phyloP scores from a whole-genome alignment of 108 stramenopile species.

The Discostella stelligeroides region DNA sequence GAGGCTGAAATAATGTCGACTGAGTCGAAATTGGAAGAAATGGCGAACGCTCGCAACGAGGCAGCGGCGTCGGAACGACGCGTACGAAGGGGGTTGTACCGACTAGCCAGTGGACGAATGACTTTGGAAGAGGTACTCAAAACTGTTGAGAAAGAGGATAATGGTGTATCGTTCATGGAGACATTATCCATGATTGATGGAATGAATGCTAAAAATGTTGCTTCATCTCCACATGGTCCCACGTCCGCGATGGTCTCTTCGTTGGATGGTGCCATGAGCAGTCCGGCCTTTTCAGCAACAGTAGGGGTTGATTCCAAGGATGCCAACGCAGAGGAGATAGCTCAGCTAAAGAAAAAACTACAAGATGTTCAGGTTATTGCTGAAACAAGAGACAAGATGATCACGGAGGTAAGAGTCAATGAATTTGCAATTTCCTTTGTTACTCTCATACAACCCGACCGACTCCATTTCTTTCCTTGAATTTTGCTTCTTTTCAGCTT shows the following conservation, averaged over 20 bases:
- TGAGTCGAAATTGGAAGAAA: conserved; percentile 54
- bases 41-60: conserved; percentile 71
- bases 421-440: conserved; percentile 4
- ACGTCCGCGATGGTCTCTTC: conserved; percentile 16
- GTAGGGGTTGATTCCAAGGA: conserved; percentile 22
- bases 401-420: conserved; percentile 65
- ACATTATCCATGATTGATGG: conserved; percentile 47
- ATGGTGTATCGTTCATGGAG: conserved; percentile 51
- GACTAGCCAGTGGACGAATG: conserved; percentile 69
- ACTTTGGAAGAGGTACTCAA: conserved; percentile 73
- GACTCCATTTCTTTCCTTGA: conserved; percentile 2
- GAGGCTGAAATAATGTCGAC: conserved; percentile 34
- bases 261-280: conserved; percentile 37
- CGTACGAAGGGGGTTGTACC: conserved; percentile 79
- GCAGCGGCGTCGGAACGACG: conserved; percentile 66
- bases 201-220: conserved; percentile 23
- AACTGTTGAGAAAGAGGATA: conserved; percentile 63
- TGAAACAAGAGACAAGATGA: conserved; percentile 62
- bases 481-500: conserved; percentile 42
- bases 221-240: conserved; percentile 50
- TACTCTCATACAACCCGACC: conserved; percentile 3
- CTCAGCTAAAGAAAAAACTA: conserved; percentile 56
- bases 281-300: conserved; percentile 32
- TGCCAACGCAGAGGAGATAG: conserved; percentile 50
- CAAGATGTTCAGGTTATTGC: conserved; percentile 64